A percentile compares a stretch with the other conserved stretches of the same genome.
Conservation (phyloP, 805 yeast genomes). For the Yamadazyma kitorensis region DNA sequence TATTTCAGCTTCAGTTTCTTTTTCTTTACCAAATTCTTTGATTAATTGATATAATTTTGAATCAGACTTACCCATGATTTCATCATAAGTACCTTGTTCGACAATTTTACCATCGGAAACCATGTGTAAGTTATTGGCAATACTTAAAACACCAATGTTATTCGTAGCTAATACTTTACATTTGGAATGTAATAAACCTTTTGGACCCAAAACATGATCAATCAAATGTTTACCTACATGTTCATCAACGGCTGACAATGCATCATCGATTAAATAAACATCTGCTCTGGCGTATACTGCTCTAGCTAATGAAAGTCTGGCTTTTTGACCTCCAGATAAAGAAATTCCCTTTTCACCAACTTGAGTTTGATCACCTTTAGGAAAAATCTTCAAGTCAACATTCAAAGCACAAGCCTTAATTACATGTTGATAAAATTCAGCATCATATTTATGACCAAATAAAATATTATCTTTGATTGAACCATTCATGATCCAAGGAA, state of each 20-base stretch:
- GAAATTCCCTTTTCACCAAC: constrained; percentile 98
- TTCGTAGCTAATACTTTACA: constrained; percentile 83
- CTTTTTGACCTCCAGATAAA: constrained; percentile 96
- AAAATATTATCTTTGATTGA: constrained; percentile 86
- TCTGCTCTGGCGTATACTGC: constrained; percentile 96
- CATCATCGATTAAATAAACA: constrained; percentile 85
- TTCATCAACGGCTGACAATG: constrained; percentile 94
- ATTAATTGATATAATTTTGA: constrained; percentile 55
- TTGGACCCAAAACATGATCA: constrained; percentile 76
- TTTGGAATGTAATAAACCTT: constrained; percentile 72
- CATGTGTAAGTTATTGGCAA: constrained; percentile 69
- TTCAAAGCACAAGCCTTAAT: constrained; percentile 84
- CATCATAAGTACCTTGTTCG: constrained; percentile 63
- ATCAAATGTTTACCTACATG: constrained; percentile 90
- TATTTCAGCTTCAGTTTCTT: constrained; percentile 15
- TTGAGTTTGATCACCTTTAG: constrained; percentile 86
- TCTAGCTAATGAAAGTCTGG: constrained; percentile 89
- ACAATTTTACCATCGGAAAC: constrained; percentile 64
- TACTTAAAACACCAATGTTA: constrained; percentile 74
- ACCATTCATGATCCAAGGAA: constrained; percentile 97
- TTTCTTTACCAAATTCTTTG: constrained; percentile 54
- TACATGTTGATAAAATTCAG: constrained; percentile 75
- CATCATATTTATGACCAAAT: constrained; percentile 84
- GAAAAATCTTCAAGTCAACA: constrained; percentile 73
- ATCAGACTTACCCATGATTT: constrained; percentile 43